Percentiles rank a stretch among this genome's conserved stretches.
Conservation (phyloP, 139 green algal species). For the Chlamydomonas asymmetrica region DNA sequence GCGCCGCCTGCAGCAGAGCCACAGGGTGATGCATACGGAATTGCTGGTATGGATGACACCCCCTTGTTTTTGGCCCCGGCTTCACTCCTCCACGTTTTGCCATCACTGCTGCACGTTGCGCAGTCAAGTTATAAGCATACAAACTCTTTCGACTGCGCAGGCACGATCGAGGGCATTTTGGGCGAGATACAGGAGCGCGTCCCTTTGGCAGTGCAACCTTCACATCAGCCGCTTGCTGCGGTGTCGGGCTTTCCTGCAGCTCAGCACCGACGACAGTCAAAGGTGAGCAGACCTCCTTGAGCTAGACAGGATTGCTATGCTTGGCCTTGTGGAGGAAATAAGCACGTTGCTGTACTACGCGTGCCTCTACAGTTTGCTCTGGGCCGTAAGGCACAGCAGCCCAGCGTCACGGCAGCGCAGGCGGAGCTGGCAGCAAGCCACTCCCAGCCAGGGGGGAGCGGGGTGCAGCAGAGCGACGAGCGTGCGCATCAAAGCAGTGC, state of each 20-base stretch:
- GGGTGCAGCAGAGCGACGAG: not conserved
- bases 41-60: no score
- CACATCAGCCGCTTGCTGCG: not conserved
- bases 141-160: no score
- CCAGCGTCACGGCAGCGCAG: not conserved
- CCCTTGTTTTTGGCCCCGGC: no score
- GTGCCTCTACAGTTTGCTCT: conserved; percentile 24
- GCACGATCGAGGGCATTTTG: conserved; percentile 27
- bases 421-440: not conserved
- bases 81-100: no score
- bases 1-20: no score
- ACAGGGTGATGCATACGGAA: no score
- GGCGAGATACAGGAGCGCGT: conserved; percentile 24
- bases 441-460: not conserved
- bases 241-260: conserved; percentile 28
- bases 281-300: conserved; percentile 14
- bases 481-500: not conserved
- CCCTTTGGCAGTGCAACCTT: not conserved
- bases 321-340: not conserved
- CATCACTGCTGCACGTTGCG: no score
- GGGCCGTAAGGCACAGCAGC: conserved; percentile 29
- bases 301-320: not conserved
- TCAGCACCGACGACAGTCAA: conserved; percentile 39
- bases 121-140: no score
- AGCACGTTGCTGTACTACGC: not conserved